These are phyloP conservation scores for Euphorbia tirucalli DNA, from an alignment of 345 rosid genomes.

Conservation along the genomic window DNA sequence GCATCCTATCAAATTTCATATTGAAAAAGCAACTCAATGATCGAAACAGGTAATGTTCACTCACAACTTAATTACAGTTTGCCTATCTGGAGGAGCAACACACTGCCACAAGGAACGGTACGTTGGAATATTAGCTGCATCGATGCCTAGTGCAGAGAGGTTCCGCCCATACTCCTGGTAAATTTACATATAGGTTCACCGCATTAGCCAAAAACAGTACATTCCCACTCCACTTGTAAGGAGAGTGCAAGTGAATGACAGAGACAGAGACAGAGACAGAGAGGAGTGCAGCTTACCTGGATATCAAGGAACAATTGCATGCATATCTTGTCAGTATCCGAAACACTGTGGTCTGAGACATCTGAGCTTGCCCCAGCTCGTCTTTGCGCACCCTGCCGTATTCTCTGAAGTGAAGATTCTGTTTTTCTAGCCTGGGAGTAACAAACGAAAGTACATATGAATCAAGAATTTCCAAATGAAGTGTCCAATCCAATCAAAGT, in stretches of 20 bases:
- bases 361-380: constrained; percentile 91
- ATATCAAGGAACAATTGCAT: constrained; percentile 94
- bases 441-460: neutral
- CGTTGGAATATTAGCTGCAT: constrained; percentile 60
- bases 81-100: constrained; percentile 81
- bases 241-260: neutral
- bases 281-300: constrained; percentile 52
- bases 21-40: neutral
- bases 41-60: constrained; percentile 1
- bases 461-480: neutral
- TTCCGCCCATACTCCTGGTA: constrained; percentile 82
- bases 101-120: constrained; percentile 84
- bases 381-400: constrained; percentile 84
- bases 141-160: constrained; percentile 65
- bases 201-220: neutral
- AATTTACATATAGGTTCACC: neutral
- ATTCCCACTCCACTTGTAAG: neutral
- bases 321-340: constrained; percentile 86
- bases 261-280: neutral
- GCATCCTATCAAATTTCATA: neutral
- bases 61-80: constrained; percentile 44
- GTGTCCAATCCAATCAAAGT: neutral
- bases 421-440: constrained; percentile 74
- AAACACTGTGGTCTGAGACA: constrained; percentile 65
- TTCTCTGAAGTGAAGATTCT: constrained; percentile 83